Conservation (phyloP, 768 basidiomycete species). For the Rhodotorula babjevae region DNA sequence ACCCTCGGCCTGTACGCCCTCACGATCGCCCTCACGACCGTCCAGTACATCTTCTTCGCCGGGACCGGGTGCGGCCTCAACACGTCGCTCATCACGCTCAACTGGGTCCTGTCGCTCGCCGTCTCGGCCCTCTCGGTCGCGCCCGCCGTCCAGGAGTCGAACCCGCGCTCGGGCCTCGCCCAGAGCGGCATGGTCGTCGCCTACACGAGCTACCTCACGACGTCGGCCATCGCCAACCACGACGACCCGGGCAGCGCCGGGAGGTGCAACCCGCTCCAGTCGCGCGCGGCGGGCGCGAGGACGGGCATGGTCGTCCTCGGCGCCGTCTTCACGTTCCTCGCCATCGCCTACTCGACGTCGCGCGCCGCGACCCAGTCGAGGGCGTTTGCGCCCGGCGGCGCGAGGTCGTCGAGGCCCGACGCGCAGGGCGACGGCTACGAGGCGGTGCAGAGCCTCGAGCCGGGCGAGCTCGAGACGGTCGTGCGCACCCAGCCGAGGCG, state of each 20-base stretch:
- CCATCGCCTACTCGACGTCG: conserved; percentile 94
- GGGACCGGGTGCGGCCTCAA: conserved; percentile 81
- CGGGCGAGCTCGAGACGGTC: conserved; percentile 61
- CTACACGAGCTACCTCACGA: conserved; percentile 92
- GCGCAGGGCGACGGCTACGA: conserved; percentile 54
- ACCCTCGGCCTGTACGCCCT: conserved; percentile 82
- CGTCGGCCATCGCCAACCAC: conserved; percentile 90
- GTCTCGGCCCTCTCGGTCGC: conserved; percentile 78
- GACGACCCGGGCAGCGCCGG: conserved; percentile 57
- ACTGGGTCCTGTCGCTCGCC: conserved; percentile 71
- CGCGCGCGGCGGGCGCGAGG: conserved; percentile 60
- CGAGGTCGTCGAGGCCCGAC: conserved; percentile 46
- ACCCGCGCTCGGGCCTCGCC: conserved; percentile 88
- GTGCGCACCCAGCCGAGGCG: conserved; percentile 39
- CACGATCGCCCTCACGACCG: conserved; percentile 74
- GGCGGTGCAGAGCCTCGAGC: conserved; percentile 53
- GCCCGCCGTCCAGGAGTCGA: conserved; percentile 81
- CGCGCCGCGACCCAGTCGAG: conserved; percentile 92
- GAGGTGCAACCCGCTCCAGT: conserved; percentile 80
- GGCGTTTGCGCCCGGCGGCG: conserved; percentile 62
- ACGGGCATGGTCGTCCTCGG: conserved; percentile 84
- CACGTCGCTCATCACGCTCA: conserved; percentile 95
- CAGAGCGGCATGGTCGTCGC: conserved; percentile 96
- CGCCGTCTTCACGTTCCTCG: conserved; percentile 91
- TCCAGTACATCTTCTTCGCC: conserved; percentile 90